phyloP scores from a whole-genome alignment of 73 alveolate species.

The Paramecium biaurelia region DNA sequence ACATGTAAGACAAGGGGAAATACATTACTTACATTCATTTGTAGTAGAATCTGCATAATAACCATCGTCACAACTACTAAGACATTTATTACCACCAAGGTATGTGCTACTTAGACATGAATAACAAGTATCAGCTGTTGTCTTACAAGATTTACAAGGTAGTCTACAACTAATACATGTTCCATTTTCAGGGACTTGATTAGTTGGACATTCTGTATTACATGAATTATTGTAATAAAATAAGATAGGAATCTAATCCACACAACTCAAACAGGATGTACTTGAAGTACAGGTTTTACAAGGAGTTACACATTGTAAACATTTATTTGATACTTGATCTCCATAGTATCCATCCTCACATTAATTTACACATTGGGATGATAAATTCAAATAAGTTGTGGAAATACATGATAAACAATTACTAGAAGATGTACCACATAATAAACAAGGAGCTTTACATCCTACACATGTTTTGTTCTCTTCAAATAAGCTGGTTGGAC shows the following conservation, averaged over 20 bases:
- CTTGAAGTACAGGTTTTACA: background rate
- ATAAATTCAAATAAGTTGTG: background rate
- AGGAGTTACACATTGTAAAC: background rate
- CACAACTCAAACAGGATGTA: background rate
- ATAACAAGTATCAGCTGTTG: background rate
- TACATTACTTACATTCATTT: background rate
- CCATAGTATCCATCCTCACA: constrained; percentile 3
- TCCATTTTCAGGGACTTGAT: background rate
- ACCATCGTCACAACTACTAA: background rate
- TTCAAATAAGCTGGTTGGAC: background rate
- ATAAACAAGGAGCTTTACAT: background rate
- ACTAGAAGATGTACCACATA: background rate
- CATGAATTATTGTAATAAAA: background rate
- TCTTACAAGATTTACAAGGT: background rate
- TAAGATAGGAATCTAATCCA: background rate
- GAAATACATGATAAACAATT: background rate
- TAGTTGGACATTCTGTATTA: background rate
- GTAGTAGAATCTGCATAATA: background rate
- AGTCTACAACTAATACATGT: background rate
- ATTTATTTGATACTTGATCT: background rate
- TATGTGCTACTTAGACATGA: background rate
- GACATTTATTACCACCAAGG: background rate
- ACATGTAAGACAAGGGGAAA: background rate
- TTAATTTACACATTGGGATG: background rate
- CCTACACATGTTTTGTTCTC: background rate